phyloP scores from a whole-genome alignment of 2,329 filamentous ascomycete species.

The Aureobasidium sp. region DNA sequence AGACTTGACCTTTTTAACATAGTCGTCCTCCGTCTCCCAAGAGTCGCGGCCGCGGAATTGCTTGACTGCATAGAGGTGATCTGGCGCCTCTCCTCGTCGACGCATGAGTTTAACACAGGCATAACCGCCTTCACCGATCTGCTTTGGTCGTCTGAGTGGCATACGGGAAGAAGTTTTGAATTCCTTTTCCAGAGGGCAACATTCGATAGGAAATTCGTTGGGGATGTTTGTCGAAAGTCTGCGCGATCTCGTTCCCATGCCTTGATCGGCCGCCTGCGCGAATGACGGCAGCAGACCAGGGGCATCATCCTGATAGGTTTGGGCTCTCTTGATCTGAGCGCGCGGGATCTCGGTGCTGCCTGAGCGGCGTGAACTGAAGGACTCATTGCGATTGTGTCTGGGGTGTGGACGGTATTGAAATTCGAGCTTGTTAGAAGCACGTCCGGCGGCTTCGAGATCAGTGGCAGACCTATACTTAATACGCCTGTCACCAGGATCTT shows the following conservation, averaged over 20 bases:
- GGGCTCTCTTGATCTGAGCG: not conserved
- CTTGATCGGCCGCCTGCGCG: constrained; percentile 23
- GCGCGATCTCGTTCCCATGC: constrained; percentile 31
- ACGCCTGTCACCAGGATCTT: constrained; percentile 1
- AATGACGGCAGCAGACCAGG: constrained; percentile 8
- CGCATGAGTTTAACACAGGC: constrained; percentile 77
- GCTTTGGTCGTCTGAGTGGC: constrained; percentile 63
- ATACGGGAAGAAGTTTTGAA: constrained; percentile 20
- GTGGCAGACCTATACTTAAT: constrained; percentile 12
- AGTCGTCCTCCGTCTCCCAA: constrained; percentile 62
- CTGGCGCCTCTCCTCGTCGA: constrained; percentile 35
- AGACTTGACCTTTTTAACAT: constrained; percentile 83
- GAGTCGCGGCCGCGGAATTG: constrained; percentile 70
- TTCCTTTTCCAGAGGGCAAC: constrained; percentile 38
- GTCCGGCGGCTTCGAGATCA: not conserved
- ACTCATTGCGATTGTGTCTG: constrained; percentile 8
- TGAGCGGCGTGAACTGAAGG: constrained; percentile 12
- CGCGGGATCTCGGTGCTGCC: constrained; percentile 13
- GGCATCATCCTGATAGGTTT: not conserved
- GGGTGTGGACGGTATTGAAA: not conserved
- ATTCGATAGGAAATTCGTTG: constrained; percentile 27
- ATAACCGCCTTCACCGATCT: constrained; percentile 74
- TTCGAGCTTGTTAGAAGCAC: not conserved
- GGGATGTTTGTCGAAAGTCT: constrained; percentile 28
- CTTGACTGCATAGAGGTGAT: constrained; percentile 75